These are phyloP conservation scores for Bipolaris sorokiniana DNA, from an alignment of 2,329 filamentous ascomycete genomes.

Conservation along the genomic window DNA sequence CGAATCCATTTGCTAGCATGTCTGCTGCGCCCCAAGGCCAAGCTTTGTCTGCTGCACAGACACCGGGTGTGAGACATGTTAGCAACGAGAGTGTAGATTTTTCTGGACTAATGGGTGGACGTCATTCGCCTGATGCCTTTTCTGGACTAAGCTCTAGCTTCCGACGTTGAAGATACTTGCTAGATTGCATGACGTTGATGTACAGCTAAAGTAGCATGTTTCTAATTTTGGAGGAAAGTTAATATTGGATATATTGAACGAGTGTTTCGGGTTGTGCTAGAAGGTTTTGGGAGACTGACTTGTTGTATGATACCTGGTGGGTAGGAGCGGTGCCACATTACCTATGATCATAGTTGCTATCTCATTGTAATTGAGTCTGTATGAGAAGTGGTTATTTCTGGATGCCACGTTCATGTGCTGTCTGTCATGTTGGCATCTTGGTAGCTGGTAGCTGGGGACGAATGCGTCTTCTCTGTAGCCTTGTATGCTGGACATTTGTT, in stretches of 20 bases:
- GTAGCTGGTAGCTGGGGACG: not conserved
- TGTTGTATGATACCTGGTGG: conserved; percentile 18
- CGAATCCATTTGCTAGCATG: conserved; percentile 62
- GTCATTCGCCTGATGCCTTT: conserved; percentile 82
- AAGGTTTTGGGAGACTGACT: conserved; percentile 1
- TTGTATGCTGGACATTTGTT: not conserved
- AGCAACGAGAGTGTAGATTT: conserved; percentile 75
- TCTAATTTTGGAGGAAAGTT: not conserved
- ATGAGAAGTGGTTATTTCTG: not conserved
- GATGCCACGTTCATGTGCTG: not conserved
- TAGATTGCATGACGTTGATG: not conserved
- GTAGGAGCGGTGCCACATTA: conserved; percentile 9
- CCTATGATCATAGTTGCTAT: conserved; percentile 9
- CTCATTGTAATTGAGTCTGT: conserved; percentile 3
- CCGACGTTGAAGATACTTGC: conserved; percentile 27
- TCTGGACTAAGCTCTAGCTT: conserved; percentile 70
- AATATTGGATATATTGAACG: conserved; percentile 5
- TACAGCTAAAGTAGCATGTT: not conserved
- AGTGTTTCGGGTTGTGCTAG: not conserved
- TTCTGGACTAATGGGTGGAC: conserved; percentile 66
- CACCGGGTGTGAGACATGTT: conserved; percentile 50
- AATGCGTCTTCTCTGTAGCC: not conserved
- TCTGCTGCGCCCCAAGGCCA: conserved; percentile 27
- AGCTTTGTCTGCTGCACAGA: conserved; percentile 31
- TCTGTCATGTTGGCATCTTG: not conserved